phyloP scores from a whole-genome alignment of 257 asterid genomes.

The Solanum clarkiae region DNA sequence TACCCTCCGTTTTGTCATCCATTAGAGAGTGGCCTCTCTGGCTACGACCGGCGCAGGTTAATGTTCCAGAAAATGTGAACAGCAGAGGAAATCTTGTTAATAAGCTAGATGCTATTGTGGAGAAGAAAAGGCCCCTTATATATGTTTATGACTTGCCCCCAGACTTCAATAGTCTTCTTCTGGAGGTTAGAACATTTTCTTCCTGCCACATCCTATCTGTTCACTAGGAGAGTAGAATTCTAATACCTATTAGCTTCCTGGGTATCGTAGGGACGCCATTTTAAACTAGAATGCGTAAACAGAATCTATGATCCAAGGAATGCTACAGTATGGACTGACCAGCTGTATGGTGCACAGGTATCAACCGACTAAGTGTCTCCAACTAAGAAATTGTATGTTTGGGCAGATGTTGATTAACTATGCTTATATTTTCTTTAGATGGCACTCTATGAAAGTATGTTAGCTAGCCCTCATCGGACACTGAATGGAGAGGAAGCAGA shows the following conservation, averaged over 20 bases:
- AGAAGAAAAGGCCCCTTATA: slow-evolving; percentile 76
- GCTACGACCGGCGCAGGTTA: slow-evolving; percentile 74
- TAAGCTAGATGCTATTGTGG: slow-evolving; percentile 45
- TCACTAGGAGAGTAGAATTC: neutral
- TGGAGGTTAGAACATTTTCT: slow-evolving; percentile 44
- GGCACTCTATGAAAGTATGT: slow-evolving; percentile 77
- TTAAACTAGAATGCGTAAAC: slow-evolving; percentile 71
- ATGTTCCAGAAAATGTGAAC: slow-evolving; percentile 33
- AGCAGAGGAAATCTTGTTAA: slow-evolving; percentile 20
- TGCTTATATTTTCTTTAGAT: slow-evolving; percentile 32
- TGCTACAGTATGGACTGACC: slow-evolving; percentile 81
- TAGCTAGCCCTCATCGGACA: slow-evolving; percentile 84
- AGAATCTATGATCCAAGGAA: slow-evolving; percentile 73
- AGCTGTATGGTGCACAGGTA: slow-evolving; percentile 96
- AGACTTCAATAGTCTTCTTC: slow-evolving; percentile 76
- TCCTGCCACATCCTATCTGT: neutral
- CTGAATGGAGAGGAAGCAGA: slow-evolving; percentile 92
- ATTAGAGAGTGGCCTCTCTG: slow-evolving; percentile 74
- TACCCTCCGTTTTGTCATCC: slow-evolving; percentile 71
- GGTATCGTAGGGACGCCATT: slow-evolving; percentile 70
- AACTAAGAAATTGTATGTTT: neutral
- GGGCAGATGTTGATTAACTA: neutral
- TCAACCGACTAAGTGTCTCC: neutral
- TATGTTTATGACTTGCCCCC: slow-evolving; percentile 90
- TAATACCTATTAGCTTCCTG: neutral